A percentile compares a stretch with the other conserved stretches of the same genome.
phyloP scores from a whole-genome alignment of 108 stramenopile genomes.

The Nitzschia sp. region DNA sequence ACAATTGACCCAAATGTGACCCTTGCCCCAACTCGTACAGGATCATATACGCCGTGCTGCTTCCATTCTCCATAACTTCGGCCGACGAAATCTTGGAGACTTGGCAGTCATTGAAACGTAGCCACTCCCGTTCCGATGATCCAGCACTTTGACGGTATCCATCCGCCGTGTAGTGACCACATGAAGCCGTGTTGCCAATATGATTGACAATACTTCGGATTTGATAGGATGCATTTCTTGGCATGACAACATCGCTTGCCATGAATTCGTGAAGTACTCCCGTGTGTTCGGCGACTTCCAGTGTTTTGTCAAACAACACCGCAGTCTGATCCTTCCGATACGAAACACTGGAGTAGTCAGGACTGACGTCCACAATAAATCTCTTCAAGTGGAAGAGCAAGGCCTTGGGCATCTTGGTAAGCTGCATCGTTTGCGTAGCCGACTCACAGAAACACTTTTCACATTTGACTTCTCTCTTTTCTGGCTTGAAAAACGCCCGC shows the following conservation, averaged over 20 bases:
- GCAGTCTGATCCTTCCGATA: conserved; percentile 54
- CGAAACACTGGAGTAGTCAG: conserved; percentile 44
- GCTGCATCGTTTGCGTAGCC: conserved; percentile 47
- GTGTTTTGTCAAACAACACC: conserved; percentile 35
- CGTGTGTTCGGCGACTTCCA: conserved; percentile 30
- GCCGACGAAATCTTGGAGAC: conserved; percentile 33
- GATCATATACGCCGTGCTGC: conserved; percentile 54
- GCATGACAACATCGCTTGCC: conserved; percentile 22
- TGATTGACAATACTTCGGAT: conserved; percentile 59
- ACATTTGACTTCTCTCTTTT: conserved; percentile 76
- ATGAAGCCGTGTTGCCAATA: conserved; percentile 46
- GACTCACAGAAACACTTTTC: conserved; percentile 76
- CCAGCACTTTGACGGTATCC: conserved; percentile 20
- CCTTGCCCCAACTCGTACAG: conserved; percentile 42
- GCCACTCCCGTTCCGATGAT: conserved; percentile 31
- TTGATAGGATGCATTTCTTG: conserved; percentile 14
- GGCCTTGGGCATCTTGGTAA: conserved; percentile 41
- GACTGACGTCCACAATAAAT: conserved; percentile 57
- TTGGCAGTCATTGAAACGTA: conserved; percentile 54
- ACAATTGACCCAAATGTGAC: too few species aligned
- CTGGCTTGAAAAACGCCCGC: conserved; percentile 67
- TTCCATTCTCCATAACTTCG: conserved; percentile 32
- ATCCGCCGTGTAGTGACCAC: conserved; percentile 65
- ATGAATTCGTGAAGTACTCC: conserved; percentile 33
- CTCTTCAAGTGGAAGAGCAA: conserved; percentile 63